A percentile compares a stretch with the other conserved stretches of the same genome.
Conservation (phyloP, 345 rosid genomes). For the Viola odorata region DNA sequence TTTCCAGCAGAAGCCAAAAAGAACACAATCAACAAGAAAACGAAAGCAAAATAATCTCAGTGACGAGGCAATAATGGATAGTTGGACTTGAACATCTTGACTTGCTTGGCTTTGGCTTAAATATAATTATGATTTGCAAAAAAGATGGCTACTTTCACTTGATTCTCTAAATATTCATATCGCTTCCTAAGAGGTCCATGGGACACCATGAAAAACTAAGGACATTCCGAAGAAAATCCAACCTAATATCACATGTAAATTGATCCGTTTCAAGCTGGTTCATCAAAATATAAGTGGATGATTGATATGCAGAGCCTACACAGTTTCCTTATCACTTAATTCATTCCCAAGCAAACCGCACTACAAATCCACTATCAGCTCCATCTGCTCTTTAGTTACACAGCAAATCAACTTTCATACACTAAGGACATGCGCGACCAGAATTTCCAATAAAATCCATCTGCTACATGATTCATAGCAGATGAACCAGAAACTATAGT, state of each 20-base stretch:
- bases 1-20: constrained; percentile 1
- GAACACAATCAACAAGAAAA: neutral
- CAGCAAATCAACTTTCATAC: neutral
- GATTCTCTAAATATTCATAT: neutral
- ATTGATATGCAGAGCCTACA: too few relatives aligned
- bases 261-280: too few relatives aligned
- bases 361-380: neutral
- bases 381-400: neutral
- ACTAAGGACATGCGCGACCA: neutral
- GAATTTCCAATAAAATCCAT: too few relatives aligned
- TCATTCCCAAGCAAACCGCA: neutral
- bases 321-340: neutral
- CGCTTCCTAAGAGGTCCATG: too few relatives aligned
- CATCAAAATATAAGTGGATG: too few relatives aligned
- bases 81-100: neutral
- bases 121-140: neutral
- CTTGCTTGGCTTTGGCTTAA: neutral
- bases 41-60: neutral
- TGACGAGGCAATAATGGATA: neutral
- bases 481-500: neutral
- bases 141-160: neutral
- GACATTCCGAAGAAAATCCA: too few relatives aligned
- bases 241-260: too few relatives aligned
- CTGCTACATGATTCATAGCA: neutral
- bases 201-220: too few relatives aligned